Evolutionary conservation across 2,329 filamentous ascomycete genomes (phyloP).

Genomic region (Lachnellula hyalina): DNA sequence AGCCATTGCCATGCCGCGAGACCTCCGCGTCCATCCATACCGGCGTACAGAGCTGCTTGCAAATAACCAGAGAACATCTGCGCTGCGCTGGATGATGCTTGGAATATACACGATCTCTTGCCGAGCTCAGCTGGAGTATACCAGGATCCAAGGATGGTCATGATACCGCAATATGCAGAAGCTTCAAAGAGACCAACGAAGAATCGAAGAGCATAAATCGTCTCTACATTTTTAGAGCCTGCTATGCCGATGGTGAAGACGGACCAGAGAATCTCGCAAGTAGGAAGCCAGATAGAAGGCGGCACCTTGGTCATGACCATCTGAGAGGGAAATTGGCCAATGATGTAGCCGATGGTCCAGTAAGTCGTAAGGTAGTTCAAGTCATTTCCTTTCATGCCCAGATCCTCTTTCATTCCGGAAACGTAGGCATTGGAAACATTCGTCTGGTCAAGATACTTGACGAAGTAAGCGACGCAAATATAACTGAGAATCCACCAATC

Average conservation of each 20-base stretch:
- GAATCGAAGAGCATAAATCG: constrained; percentile 46
- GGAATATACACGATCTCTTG: not conserved
- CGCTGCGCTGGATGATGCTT: not conserved
- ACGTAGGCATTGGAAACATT: constrained; percentile 35
- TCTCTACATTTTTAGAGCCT: constrained; percentile 5
- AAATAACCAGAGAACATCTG: not conserved
- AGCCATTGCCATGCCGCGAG: constrained; percentile 22
- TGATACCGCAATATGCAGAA: not conserved
- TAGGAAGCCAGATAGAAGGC: constrained; percentile 1
- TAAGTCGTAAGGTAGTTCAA: constrained; percentile 6
- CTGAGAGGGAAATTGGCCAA: constrained; percentile 8
- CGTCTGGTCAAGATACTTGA: constrained; percentile 30
- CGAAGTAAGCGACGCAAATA: too few species aligned
- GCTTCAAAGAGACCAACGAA: constrained; percentile 50
- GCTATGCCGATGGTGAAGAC: constrained; percentile 6
- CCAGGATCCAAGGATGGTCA: constrained; percentile 7
- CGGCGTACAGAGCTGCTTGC: constrained; percentile 20
- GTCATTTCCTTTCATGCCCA: constrained; percentile 39
- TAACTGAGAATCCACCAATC: too few species aligned
- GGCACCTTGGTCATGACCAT: not conserved
- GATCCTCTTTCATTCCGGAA: constrained; percentile 41
- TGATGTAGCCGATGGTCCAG: constrained; percentile 7
- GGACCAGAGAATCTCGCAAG: constrained; percentile 4
- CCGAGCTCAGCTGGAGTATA: constrained; percentile 7
- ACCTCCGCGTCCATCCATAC: constrained; percentile 16